Evolutionary conservation across 2,329 filamentous ascomycete genomes (phyloP).

Genomic region (Fusarium sp.): DNA sequence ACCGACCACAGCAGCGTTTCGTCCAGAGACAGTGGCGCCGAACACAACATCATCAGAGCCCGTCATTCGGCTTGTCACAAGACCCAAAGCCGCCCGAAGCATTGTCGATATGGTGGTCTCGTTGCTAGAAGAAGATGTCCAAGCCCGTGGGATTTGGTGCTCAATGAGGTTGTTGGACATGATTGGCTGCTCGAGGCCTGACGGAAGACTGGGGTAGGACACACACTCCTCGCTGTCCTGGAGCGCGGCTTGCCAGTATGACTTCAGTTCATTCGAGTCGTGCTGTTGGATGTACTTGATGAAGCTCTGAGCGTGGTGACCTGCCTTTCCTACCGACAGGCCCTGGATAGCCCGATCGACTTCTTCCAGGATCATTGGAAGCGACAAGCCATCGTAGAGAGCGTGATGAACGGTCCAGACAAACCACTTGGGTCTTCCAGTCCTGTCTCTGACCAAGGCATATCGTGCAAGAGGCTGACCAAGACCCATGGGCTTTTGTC

Average conservation of each 20-base stretch:
- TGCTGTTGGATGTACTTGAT: slow-evolving; percentile 57
- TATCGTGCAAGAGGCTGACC: slow-evolving; percentile 57
- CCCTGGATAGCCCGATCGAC: background rate
- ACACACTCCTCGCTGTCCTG: slow-evolving; percentile 30
- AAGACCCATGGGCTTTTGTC: slow-evolving; percentile 50
- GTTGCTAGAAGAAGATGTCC: background rate
- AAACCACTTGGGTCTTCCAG: background rate
- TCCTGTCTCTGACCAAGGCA: slow-evolving; percentile 48
- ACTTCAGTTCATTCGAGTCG: slow-evolving; percentile 51
- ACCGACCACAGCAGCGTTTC: slow-evolving; percentile 39
- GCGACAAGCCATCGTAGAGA: slow-evolving; percentile 58
- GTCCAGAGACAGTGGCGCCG: slow-evolving; percentile 57
- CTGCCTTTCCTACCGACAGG: background rate
- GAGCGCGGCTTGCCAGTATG: slow-evolving; percentile 57
- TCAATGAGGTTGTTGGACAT: slow-evolving; percentile 60
- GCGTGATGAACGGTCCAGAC: slow-evolving; percentile 50
- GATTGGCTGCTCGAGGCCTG: slow-evolving; percentile 53
- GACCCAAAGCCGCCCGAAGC: slow-evolving; percentile 59
- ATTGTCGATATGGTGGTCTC: slow-evolving; percentile 24
- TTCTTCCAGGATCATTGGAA: slow-evolving; percentile 6
- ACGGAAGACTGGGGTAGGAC: slow-evolving; percentile 53
- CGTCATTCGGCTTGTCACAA: slow-evolving; percentile 62
- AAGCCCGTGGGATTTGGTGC: slow-evolving; percentile 53
- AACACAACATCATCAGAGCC: slow-evolving; percentile 55
- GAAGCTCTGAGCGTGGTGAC: slow-evolving; percentile 55